A percentile compares a stretch with the other conserved stretches of the same genome.
phyloP scores from a whole-genome alignment of 129 eudicot genomes.

The Smallanthus sonchifolius region DNA sequence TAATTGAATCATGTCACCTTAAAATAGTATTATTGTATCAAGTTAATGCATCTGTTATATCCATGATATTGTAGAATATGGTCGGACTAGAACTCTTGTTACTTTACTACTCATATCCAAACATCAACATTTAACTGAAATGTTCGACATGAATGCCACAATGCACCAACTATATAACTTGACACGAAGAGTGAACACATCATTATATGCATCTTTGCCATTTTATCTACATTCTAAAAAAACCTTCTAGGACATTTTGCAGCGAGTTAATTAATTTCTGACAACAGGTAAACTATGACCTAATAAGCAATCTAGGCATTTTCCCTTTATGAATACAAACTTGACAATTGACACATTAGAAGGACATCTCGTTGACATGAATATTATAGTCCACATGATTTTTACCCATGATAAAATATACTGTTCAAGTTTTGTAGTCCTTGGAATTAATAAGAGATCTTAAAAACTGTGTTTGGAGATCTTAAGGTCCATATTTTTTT shows the following conservation, averaged over 20 bases:
- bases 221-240: neutral
- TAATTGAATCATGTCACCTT: neutral
- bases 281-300: neutral
- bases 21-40: neutral
- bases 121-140: neutral
- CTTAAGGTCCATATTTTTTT: neutral
- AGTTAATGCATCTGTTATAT: neutral
- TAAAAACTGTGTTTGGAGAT: neutral
- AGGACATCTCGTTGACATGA: constrained; percentile 1
- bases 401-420: neutral
- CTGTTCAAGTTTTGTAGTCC: neutral
- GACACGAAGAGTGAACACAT: neutral
- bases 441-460: neutral
- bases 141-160: constrained; percentile 1
- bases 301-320: neutral
- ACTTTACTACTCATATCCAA: neutral
- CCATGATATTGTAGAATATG: constrained; percentile 6
- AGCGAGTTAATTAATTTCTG: neutral
- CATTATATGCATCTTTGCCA: neutral
- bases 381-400: neutral
- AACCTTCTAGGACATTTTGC: neutral
- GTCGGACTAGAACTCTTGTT: neutral
- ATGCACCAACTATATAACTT: constrained; percentile 15
- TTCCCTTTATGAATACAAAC: constrained; percentile 11
- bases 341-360: neutral